Base-by-base conservation (phyloP, 306 rosid species). In the Sicyos baderoa region DNA sequence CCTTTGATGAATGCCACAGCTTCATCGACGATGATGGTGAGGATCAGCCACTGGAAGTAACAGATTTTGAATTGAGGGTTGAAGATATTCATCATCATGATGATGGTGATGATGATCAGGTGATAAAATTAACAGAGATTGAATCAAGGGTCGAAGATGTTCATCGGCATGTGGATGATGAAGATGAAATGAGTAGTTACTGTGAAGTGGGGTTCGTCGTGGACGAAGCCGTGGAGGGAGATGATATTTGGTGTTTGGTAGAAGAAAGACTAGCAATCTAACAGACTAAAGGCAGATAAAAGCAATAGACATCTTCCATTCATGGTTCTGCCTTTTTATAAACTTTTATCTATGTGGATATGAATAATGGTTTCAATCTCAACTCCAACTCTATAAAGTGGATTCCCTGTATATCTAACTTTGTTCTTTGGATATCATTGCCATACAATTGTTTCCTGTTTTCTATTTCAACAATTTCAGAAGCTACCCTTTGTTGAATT, bases 171-270 rank as follows among this genome's bases (percentile, higher is more conserved):
- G 76, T 14, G 59, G 64, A 53, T 18, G 78, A 54, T 9, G 54
- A 18, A n/a, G 83, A 19, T 55, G 83, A 77, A 45, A 54, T 54
- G 75, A 73, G 79, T 50, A 73, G 79, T 51, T 82, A 60, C 62
- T 79, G 72, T 49, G 61, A 79, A 2, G 80, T 82, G 74, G 85
- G 62, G 2, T 77, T 66, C 1, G 70, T 52, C 74, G 12, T 76
- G 70, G 72, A 85, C 17, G 82, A 77, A 67, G 74, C 44, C 44
- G 6, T 54, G 47, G 86, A 82, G 70, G 86, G 66, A 45, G 85
- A 82, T 48, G 88, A 80, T 19, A 87, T 64, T 56, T 87, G 94
- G 89, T 81, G 72, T 54, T 47, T 84, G 29, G 89, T 89, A 64
- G 83, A 78, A 48, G 79, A 68, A 37, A 69, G 55, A 66, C 35